Conservation (phyloP, 2,329 filamentous ascomycete species). For the Alternaria novae-zelandiae region DNA sequence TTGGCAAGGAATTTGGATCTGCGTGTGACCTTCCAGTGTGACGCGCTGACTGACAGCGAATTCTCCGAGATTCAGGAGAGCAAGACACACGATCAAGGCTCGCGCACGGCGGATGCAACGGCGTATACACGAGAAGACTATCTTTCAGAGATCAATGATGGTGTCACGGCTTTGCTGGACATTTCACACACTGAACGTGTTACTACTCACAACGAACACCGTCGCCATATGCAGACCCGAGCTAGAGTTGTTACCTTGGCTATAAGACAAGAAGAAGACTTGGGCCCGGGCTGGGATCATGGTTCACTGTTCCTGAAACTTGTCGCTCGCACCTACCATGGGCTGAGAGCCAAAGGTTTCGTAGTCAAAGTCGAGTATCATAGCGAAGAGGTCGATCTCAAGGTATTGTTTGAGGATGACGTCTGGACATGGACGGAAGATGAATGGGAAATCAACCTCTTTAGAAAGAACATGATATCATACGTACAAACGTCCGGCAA, state of each 20-base stretch:
- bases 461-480: neutral
- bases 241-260: conserved; percentile 1
- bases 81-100: neutral
- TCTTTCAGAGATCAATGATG: neutral
- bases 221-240: neutral
- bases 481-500: neutral
- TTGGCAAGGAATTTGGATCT: conserved; percentile 10
- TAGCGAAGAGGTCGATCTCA: conserved; percentile 3
- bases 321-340: conserved; percentile 3
- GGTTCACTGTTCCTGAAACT: neutral
- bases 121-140: neutral
- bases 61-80: neutral
- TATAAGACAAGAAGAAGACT: conserved; percentile 4
- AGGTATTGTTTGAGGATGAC: conserved; percentile 5
- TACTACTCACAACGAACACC: neutral
- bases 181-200: conserved; percentile 3
- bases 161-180: neutral
- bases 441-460: conserved; percentile 6
- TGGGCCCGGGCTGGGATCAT: neutral
- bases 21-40: conserved; percentile 6
- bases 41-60: neutral
- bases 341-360: conserved; percentile 6
- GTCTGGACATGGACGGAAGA: conserved; percentile 6
- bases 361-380: conserved; percentile 7
- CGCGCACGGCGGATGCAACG: neutral